Evolutionary conservation across 352 stramenopile genomes (phyloP), one percentile per base, ranked within the genome.

Genomic region (Phytophthora foliorum): DNA sequence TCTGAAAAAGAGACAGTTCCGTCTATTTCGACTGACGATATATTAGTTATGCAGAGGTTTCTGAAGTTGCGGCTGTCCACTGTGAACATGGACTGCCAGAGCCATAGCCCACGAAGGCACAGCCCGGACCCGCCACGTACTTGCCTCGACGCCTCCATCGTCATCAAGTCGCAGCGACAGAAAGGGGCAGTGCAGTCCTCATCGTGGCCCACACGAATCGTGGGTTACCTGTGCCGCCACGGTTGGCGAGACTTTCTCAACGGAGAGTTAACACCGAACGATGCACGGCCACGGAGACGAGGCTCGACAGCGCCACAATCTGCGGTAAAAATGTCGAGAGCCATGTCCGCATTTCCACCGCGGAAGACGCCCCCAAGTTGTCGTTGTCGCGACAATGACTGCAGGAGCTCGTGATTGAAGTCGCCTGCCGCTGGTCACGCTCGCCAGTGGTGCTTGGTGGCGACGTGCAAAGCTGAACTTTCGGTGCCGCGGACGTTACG

Each of bases 41-140:
- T 48, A 48, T 48, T 29, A 25, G 34, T 46, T 58, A 17, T 58
- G 21, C 31, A 46, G n/a, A 58, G 34, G 32, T 55, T 48, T 46
- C 56, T 55, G 56, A 63, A 48, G 41, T 38, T 46, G 42, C 31
- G 13, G 17, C 36, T 42, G 17, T 42, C 36, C 36, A 41, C 29
- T 34, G 45, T 50, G 46, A 60, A 60, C 42, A 63, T 31, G 21
- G 19, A 50, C n/a, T 24, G 38, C 38, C 8, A 45, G 14, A n/a
- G n/a, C n/a, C 34, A 34, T 34, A 34, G 29, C 38, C 45, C 34
- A 39, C 34, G 34, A 41, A n/a, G 34, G 34, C 34, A 13, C 6
- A 13, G 6, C 7, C 29, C 29, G 29, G n/a, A n/a, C n/a, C n/a
- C 11, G 11, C 34, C 34, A 39, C 34, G 34, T 19, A 8, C 16